Percentiles rank a stretch among this genome's conserved stretches.
These are phyloP conservation scores for Penicillium manginii DNA, from an alignment of 495 filamentous ascomycete species.

Conservation along the genomic window DNA sequence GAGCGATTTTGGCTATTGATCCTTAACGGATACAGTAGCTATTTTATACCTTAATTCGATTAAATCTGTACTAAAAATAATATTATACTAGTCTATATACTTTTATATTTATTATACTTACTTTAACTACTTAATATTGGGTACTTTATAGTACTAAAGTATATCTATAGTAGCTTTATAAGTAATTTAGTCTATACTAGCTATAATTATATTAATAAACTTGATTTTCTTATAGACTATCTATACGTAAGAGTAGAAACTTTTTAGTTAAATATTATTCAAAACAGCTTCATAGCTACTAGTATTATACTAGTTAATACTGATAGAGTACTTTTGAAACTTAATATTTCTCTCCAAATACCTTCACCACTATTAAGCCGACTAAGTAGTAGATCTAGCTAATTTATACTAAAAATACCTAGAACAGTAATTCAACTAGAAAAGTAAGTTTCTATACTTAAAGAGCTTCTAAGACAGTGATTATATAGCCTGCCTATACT, in stretches of 20 bases:
- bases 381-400: slow-evolving; percentile 10
- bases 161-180: slow-evolving; percentile 18
- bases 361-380: slow-evolving; percentile 12
- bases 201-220: slow-evolving; percentile 22
- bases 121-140: slow-evolving; percentile 35
- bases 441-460: slow-evolving; percentile 11
- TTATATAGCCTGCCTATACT: slow-evolving; percentile 8
- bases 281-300: slow-evolving; percentile 14
- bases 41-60: too few relatives aligned
- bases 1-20: too few relatives aligned
- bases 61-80: too few relatives aligned
- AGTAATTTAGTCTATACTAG: slow-evolving; percentile 3
- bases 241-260: background rate
- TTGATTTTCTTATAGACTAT: too few relatives aligned
- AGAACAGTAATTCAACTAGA: slow-evolving; percentile 11
- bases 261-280: slow-evolving; percentile 8
- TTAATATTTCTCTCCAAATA: slow-evolving; percentile 18
- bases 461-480: slow-evolving; percentile 1
- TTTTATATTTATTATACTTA: too few relatives aligned
- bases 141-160: slow-evolving; percentile 23
- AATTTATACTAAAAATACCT: background rate
- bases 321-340: slow-evolving; percentile 17
- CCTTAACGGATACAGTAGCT: too few relatives aligned
- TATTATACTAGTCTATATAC: too few relatives aligned
- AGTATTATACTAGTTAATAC: slow-evolving; percentile 12